Base-by-base conservation (phyloP, 768 basidiomycete genomes). In the Calocybe indica region DNA sequence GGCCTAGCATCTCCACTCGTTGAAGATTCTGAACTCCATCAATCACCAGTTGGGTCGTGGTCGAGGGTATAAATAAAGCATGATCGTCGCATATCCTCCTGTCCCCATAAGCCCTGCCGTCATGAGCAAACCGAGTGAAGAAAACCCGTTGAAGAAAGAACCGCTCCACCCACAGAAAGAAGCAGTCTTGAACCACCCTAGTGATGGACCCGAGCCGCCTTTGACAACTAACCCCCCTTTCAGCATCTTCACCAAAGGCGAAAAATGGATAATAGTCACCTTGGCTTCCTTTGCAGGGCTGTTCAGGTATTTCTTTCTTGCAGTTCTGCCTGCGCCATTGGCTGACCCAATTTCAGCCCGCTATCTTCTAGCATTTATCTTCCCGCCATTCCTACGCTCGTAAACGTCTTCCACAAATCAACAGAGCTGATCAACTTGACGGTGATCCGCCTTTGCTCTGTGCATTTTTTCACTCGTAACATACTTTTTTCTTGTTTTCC, bases 281-380 rank as follows among this genome's bases (percentile, higher is more conserved):
- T 66, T 87, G 33, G 69, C 74, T n/a, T 69, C 76, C 0, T 68
- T 78, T 47, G 82, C 82, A 2, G 83, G 73, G 0, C 45, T 84
- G 1, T 87, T 85, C 60, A 88, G 85, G 85, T 74, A 38, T 6
- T 40, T 40, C 22, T 10, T 36, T 30, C 12, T 10, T 43, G 10
- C 14, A 33, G 12, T 28, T 37, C 28, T 37, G 39, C 32, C 31
- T 13, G 15, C 31, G 15, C 22, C 22, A 22, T 22, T 22, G 22
- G 22, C 22, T 22, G 22, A 22, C 22, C 22, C 22, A 22, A 22
- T 22, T 22, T 22, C 40, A 85, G 83, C 56, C 85, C 85, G 0
- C 65, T 89, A 8, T 85, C 87, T 1, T 74, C 85, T 3, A 88
- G 82, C 48, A 84, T 90, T 48, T 91, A 89, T 59, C 79, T 88